Conservation (phyloP, 2,329 filamentous ascomycete genomes). For the Escovopsis sp. region DNA sequence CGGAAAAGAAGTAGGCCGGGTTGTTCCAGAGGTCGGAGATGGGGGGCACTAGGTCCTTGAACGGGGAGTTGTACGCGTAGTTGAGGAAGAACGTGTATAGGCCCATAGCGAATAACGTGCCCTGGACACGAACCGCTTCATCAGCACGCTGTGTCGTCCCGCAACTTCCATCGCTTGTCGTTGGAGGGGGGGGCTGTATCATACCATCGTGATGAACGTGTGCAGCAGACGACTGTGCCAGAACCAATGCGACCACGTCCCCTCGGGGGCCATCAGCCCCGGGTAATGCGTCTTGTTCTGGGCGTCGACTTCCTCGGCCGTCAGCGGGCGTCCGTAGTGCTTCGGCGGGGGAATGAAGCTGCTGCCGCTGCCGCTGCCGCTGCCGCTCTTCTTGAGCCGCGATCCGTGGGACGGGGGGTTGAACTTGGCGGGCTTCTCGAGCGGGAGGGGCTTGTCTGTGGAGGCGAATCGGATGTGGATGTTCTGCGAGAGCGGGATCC, state of each 20-base stretch:
- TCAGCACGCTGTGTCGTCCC: background rate
- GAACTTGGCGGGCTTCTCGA: slow-evolving; percentile 81
- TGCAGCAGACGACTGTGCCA: slow-evolving; percentile 65
- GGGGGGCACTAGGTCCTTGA: slow-evolving; percentile 61
- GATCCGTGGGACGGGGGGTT: slow-evolving; percentile 81
- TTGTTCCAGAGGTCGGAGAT: slow-evolving; percentile 53
- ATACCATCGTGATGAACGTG: slow-evolving; percentile 68
- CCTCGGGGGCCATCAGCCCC: slow-evolving; percentile 72
- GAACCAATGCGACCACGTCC: slow-evolving; percentile 74
- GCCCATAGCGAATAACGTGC: slow-evolving; percentile 55
- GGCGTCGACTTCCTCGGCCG: slow-evolving; percentile 46
- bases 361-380: slow-evolving; percentile 6
- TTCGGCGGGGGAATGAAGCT: slow-evolving; percentile 25
- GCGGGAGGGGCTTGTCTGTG: slow-evolving; percentile 44
- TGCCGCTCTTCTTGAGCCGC: slow-evolving; percentile 40
- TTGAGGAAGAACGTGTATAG: slow-evolving; percentile 61
- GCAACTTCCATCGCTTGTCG: too few relatives aligned
- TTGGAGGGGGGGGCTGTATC: slow-evolving; percentile 11
- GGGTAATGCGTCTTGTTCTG: slow-evolving; percentile 67
- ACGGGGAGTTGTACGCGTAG: slow-evolving; percentile 68
- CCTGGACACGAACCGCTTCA: slow-evolving; percentile 20
- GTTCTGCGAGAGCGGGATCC: slow-evolving; percentile 21
- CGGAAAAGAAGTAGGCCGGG: slow-evolving; percentile 51
- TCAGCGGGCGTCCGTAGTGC: slow-evolving; percentile 62
- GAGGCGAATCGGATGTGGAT: slow-evolving; percentile 22